Evolutionary conservation across 805 yeast genomes (phyloP).

Genomic region (Kregervanrija fluxuum): DNA sequence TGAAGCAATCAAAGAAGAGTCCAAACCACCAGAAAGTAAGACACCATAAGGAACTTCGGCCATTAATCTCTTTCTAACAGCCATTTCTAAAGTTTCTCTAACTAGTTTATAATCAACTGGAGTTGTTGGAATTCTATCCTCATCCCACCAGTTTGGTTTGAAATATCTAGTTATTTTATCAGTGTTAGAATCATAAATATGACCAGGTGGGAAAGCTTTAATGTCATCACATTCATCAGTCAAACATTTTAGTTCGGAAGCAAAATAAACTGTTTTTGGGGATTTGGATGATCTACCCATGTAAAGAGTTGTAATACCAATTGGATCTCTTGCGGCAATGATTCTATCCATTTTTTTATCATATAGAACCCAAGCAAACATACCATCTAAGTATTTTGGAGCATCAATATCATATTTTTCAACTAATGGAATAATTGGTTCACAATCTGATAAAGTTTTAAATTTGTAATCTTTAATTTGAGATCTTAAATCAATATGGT

Average conservation of each 20-base stretch:
- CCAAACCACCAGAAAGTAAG: constrained; percentile 93
- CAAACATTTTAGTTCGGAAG: constrained; percentile 91
- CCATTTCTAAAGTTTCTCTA: constrained; percentile 79
- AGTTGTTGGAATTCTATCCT: constrained; percentile 58
- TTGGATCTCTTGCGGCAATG: constrained; percentile 96
- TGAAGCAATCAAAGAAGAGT: constrained; percentile 91
- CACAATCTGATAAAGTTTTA: constrained; percentile 92
- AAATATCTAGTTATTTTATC: constrained; percentile 83
- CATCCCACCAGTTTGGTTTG: constrained; percentile 95
- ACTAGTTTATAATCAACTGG: constrained; percentile 67
- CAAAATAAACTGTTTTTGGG: constrained; percentile 80
- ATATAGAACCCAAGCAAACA: constrained; percentile 93
- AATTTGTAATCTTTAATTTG: constrained; percentile 66
- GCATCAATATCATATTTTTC: constrained; percentile 83
- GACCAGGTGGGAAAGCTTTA: constrained; percentile 97
- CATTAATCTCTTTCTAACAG: constrained; percentile 98
- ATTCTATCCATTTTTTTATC: constrained; percentile 82
- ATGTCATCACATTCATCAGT: constrained; percentile 92
- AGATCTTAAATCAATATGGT: constrained; percentile 85
- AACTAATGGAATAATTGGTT: constrained; percentile 91
- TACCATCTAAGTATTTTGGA: constrained; percentile 91
- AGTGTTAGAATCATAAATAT: constrained; percentile 86
- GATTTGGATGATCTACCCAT: constrained; percentile 72
- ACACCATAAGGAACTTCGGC: constrained; percentile 99
- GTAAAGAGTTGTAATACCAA: constrained; percentile 93